Base-by-base conservation (phyloP, 768 basidiomycete genomes). In the Suillus clintonianus region DNA sequence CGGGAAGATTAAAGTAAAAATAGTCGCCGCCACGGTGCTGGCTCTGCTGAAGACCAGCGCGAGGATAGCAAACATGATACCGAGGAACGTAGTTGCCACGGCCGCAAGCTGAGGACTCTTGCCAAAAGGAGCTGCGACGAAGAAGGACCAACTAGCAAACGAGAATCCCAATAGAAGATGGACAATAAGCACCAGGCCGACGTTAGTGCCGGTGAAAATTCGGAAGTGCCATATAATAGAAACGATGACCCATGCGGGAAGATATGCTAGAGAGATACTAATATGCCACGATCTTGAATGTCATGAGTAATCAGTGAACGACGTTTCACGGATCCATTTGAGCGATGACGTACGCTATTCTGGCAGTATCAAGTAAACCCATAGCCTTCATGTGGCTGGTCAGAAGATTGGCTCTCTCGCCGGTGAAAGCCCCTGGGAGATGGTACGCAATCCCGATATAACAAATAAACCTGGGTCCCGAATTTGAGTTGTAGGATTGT, bases 371-470 rank as follows among this genome's bases (percentile, higher is more conserved):
- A 8, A 83, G 74, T 15, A 92, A 80, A 9, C 92, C 92, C 92
- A 94, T 93, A 3, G 85, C 90, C 70, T 89, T 88, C 81, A 93
- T 85, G 70, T 93, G 90, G 9, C 84, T 77, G 0, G 92, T 91
- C 37, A 93, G 72, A 17, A 83, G 74, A 60, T 78, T 81, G 0
- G 91, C 87, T 47, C 90, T 81, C 72, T 94, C 92, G 6, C 80
- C 81, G 14, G 87, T 79, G 50, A 90, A 84, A 9, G 88, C 82
- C 3, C 91, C 92, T 14, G 91, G 89, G 2, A 92, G 82, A 66
- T 94, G 92, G 70, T 93, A 93, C 0, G 87, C 81, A 50, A 93
- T 88, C 27, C 91, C 91, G 39, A 91, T 76, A 72, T 85, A 93
- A 61, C 84, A 83, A 15, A 92, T 76, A 68, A 91, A 92, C 32